Evolutionary conservation across 768 basidiomycete genomes (phyloP), one percentile per base, ranked within the genome.

Genomic region (Boletus patriciae): DNA sequence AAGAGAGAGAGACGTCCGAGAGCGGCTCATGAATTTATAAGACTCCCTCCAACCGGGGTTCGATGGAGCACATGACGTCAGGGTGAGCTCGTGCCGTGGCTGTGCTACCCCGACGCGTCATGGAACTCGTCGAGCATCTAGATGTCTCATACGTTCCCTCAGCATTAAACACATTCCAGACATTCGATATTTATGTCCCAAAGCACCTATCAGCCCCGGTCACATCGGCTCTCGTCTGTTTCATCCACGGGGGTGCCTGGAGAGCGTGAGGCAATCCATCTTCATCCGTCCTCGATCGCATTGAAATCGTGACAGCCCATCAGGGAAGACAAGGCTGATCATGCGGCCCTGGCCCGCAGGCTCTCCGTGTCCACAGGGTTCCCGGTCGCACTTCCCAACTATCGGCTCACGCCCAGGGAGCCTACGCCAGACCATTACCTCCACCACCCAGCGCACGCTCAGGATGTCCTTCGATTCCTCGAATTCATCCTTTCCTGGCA

Each of bases 161-260:
- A 19, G 54, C 58, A 11, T 56, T 57, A 23, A 74, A 78, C 63
- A 48, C 65, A 10, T 69, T 69, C 43, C 80, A 79, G 44, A 70
- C 73, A 25, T 86, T 89, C 59, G 88, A 91, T 66, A 50, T 85
- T 2, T 82, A 83, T 73, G 48, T 77, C 33, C 75, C 80, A 18
- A 55, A 58, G 40, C 23, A 50, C 21, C 46, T 25, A 19, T 16
- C 33, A 44, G 48, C 45, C 25, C 36, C 40, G 9, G 29, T 37
- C 4, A n/a, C 46, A 44, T 62, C 66, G 1, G 76, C 80, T n/a
- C 69, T 91, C 42, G 66, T 92, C 38, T 83, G 83, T 64, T 92
- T 91, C 64, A 74, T 92, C 29, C 92, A 92, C 62, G 92, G 92
- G 31, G 92, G 92, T 34, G 92, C 91, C 23, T 94, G 92, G 92